Evolutionary conservation across 2,329 filamentous ascomycete genomes (phyloP), one percentile per base, ranked within the genome.

Genomic region (Penicillium decumbens): DNA sequence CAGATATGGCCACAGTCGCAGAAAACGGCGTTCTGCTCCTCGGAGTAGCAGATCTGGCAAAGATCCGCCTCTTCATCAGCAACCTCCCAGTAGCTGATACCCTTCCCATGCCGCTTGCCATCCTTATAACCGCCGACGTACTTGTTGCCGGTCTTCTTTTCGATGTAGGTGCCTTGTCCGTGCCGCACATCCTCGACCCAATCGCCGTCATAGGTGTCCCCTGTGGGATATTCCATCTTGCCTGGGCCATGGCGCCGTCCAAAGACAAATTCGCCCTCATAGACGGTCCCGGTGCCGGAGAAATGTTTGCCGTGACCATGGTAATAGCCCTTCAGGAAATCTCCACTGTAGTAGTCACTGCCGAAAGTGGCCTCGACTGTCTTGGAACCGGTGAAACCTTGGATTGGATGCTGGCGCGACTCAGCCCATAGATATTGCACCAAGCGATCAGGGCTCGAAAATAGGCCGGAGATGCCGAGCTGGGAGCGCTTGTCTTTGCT

Each of bases 1-100:
- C 81, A 77, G 15, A 84, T 79, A 59, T 85, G 82, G 0, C 82
- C 82, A 55, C 82, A 85, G 54, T 81, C 79, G 56, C 80, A 81
- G 62, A 85, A 83, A 6, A 81, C 74, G 4, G 80, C 78, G 52
- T 82, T 78, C 46, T 81, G 78, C 37, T 77, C 76, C 39, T 77
- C 75, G n/a, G 78, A 76, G 65, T 79, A 84, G 70, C 82, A 85
- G 49, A 85, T 83, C 49, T 79, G 75, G 62, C 82, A 85, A 5
- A 80, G 62, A 40, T 77, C 73, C 65, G 78, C 76, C 54, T 82
- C 79, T 49, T 84, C 80, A 47, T 84, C 80, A 2, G 81, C 81
- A 24, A 80, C 77, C 57, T 80, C 78, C 75, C 80, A 84, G 55
- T 78, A 77, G 47, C 80, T 83, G 32, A 80, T 76, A n/a, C 82